Evolutionary conservation across 1,284 basidiomycete genomes (phyloP).

Genomic region (Takashimella tepidaria): DNA sequence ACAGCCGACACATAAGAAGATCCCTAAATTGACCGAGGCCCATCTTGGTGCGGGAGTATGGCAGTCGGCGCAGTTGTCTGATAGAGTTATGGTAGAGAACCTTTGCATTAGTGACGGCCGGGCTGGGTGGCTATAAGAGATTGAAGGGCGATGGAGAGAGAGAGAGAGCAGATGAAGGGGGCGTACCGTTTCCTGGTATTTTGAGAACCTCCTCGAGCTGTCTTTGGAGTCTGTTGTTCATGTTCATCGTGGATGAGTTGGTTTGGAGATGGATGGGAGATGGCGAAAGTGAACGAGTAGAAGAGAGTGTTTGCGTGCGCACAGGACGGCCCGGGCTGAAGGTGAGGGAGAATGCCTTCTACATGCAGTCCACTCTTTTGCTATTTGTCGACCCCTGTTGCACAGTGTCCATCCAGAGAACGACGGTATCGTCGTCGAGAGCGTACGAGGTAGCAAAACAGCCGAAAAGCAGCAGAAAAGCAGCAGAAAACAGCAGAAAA

Average conservation of each 20-base stretch:
- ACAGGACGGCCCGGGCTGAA: too few species aligned
- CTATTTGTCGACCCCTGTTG: too few species aligned
- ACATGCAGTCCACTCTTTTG: too few species aligned
- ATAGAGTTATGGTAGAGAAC: too few species aligned
- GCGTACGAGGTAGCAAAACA: too few species aligned
- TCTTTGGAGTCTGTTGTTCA: constrained; percentile 38
- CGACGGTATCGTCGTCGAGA: too few species aligned
- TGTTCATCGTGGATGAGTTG: constrained; percentile 11
- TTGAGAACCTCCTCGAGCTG: constrained; percentile 43
- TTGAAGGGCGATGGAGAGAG: not conserved
- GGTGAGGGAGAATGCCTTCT: not conserved
- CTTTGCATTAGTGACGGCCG: too few species aligned
- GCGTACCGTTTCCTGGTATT: constrained; percentile 44
- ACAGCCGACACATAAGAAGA: constrained; percentile 41
- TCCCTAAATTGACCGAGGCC: constrained; percentile 45
- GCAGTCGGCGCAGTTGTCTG: constrained; percentile 47
- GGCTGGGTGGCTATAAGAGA: not conserved
- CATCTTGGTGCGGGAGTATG: constrained; percentile 40
- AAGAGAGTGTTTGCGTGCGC: too few species aligned
- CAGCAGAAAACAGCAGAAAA: too few species aligned
- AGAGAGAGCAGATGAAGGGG: not conserved
- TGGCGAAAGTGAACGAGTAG: not conserved
- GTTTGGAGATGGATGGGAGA: constrained; percentile 10
- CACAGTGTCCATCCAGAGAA: too few species aligned
- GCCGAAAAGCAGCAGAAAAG: too few species aligned